A percentile compares a stretch with the other conserved stretches of the same genome.
Conservation (phyloP, 116 monocot species). For the Iris pallida region DNA sequence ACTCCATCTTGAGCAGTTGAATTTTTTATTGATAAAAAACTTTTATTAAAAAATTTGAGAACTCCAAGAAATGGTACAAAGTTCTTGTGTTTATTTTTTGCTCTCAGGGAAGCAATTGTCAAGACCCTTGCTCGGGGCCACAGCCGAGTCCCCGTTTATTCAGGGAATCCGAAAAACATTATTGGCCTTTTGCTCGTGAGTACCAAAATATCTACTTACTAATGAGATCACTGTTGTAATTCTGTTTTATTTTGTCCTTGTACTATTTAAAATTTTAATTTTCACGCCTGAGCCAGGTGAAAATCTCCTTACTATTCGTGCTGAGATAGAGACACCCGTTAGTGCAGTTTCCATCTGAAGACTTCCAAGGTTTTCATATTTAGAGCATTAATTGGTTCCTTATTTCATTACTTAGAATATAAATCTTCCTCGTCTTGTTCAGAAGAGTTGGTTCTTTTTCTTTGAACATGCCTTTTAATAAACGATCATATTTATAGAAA, state of each 20-base stretch:
- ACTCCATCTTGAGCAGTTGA: no score
- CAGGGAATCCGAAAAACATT: constrained; percentile 83
- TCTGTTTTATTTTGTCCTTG: neutral
- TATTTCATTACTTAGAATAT: no score
- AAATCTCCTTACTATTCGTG: constrained; percentile 96
- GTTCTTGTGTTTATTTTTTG: constrained; percentile 5
- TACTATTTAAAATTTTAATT: neutral
- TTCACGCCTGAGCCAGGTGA: constrained; percentile 45
- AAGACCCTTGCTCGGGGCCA: constrained; percentile 96
- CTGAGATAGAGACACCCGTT: constrained; percentile 97
- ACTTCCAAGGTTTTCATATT: constrained; percentile 77
- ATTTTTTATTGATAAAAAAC: no score
- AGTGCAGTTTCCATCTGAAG: constrained; percentile 96
- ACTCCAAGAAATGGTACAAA: constrained; percentile 14
- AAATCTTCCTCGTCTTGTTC: no score
- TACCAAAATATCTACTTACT: constrained; percentile 7
- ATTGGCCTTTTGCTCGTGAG: constrained; percentile 94
- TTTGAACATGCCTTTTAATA: no score
- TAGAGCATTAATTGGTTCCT: no score
- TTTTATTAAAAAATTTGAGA: constrained; percentile 84
- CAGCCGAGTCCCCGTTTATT: constrained; percentile 94
- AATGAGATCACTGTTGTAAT: neutral
- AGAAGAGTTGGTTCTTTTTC: no score
- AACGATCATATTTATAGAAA: no score
- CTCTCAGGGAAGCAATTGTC: constrained; percentile 92